Conservation (phyloP, 2,329 filamentous ascomycete genomes). For the Penicillium palitans region DNA sequence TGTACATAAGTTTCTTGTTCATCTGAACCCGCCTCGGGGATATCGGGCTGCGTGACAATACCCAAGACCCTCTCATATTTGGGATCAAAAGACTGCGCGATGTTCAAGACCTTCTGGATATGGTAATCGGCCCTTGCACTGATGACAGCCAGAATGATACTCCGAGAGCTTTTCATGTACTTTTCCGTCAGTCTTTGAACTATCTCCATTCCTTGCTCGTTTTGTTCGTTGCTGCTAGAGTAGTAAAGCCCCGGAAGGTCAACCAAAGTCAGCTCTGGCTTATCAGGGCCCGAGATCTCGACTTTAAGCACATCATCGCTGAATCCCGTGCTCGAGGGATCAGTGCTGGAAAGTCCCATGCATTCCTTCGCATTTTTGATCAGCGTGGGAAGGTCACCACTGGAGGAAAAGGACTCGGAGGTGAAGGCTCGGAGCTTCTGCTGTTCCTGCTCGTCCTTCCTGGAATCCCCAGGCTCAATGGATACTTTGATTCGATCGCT, state of each 20-base stretch:
- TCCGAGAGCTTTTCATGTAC: neutral
- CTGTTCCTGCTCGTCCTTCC: too few species aligned
- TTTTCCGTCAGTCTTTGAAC: neutral
- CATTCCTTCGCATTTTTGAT: too few species aligned
- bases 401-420: too few species aligned
- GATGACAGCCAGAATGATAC: neutral
- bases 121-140: neutral
- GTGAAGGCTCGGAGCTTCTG: too few species aligned
- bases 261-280: conserved; percentile 49
- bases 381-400: too few species aligned
- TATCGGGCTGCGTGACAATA: neutral
- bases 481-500: too few species aligned
- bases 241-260: conserved; percentile 62
- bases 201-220: neutral
- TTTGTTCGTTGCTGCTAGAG: conserved; percentile 57
- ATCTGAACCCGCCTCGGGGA: neutral
- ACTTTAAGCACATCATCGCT: neutral
- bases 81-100: neutral
- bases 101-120: neutral
- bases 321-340: neutral
- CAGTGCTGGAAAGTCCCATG: conserved; percentile 39
- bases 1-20: neutral
- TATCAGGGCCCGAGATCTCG: neutral
- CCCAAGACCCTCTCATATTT: neutral
- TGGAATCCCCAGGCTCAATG: too few species aligned